Evolutionary conservation across 2,329 filamentous ascomycete genomes (phyloP).

Genomic region (Fusarium tupiense): DNA sequence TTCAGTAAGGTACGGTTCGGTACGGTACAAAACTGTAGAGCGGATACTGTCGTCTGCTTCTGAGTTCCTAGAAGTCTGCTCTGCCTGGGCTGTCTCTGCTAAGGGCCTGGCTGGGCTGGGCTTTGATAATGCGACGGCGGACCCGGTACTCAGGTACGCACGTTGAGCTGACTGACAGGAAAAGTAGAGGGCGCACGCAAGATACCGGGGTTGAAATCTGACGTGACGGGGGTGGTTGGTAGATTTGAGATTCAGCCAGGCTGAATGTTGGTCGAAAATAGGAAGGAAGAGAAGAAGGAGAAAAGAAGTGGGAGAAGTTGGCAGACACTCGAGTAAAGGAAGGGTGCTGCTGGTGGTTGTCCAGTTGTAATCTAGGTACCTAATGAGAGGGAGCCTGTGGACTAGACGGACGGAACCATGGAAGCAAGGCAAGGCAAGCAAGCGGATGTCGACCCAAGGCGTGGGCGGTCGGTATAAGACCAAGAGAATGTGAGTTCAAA

Average conservation of each 20-base stretch:
- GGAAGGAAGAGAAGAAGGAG: constrained; percentile 14
- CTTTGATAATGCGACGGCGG: constrained; percentile 28
- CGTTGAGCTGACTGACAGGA: constrained; percentile 6
- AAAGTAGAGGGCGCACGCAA: constrained; percentile 21
- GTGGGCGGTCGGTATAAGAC: not conserved
- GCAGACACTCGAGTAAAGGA: constrained; percentile 22
- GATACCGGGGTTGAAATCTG: constrained; percentile 28
- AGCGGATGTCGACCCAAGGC: constrained; percentile 19
- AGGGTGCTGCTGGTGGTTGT: constrained; percentile 15
- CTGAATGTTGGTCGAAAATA: not conserved
- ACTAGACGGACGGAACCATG: constrained; percentile 20
- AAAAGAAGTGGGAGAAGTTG: constrained; percentile 29
- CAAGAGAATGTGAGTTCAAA: constrained; percentile 2
- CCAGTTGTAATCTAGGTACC: constrained; percentile 29
- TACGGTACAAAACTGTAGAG: not conserved
- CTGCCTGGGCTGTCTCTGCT: constrained; percentile 3
- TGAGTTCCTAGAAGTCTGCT: constrained; percentile 3
- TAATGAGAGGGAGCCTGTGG: constrained; percentile 11
- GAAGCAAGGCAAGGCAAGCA: constrained; percentile 22
- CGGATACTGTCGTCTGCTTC: not conserved
- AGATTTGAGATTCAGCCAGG: constrained; percentile 13
- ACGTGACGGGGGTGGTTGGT: constrained; percentile 28
- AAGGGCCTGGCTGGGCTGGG: constrained; percentile 5
- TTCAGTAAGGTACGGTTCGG: not conserved
- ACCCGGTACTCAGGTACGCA: constrained; percentile 30